Base-by-base conservation (phyloP, 2,329 filamentous ascomycete species). In the Chaetomiaceae sp. region DNA sequence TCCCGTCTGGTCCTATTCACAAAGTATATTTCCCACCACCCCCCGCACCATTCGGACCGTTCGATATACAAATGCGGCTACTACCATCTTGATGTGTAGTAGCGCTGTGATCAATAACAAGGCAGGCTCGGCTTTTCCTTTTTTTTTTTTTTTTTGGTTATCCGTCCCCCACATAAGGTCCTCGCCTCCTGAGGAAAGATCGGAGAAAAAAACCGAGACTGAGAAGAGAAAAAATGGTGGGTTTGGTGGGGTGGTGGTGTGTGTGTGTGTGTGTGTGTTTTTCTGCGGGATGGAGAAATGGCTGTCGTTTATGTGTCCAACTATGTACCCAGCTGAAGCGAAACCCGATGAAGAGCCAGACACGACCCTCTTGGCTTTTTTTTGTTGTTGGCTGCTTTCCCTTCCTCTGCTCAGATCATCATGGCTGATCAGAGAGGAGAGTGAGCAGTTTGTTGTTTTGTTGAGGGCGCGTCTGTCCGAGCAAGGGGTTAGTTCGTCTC, bases 301-400 rank as follows among this genome's bases (percentile, higher is more conserved):
- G 34, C 44, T 48, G 44, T 44, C 41, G 31, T 48, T 39, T 44
- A 54, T 50, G 46, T 52, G 19, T 40, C 53, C 45, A 55, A 52
- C 27, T 44, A 40, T 51, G 14, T 43, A 51, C 33, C 43, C 39
- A 13, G 35, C n/a, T 30, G 43, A 44, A 54, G 27, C 25, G 20
- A 35, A 50, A 31, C 8, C 14, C 17, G 21, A 12, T n/a, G n/a
- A n/a, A 13, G 42, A 27, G 31, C 35, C 21, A 20, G 16, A 20
- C 21, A 20, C 21, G 19, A 13, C 31, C 38, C 16, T 37, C 9
- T 5, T 27, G 35, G 3, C 20, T 44, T 20, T 21, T 27, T 27
- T 30, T 33, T 33, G 30, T 13, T 33, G 6, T 27, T 27, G 25
- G 5, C 12, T 33, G 7, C 30, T 33, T 12, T 7, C 30, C 30